Evolutionary conservation across 805 yeast genomes (phyloP).

Genomic region (Ogataea trehalophila): DNA sequence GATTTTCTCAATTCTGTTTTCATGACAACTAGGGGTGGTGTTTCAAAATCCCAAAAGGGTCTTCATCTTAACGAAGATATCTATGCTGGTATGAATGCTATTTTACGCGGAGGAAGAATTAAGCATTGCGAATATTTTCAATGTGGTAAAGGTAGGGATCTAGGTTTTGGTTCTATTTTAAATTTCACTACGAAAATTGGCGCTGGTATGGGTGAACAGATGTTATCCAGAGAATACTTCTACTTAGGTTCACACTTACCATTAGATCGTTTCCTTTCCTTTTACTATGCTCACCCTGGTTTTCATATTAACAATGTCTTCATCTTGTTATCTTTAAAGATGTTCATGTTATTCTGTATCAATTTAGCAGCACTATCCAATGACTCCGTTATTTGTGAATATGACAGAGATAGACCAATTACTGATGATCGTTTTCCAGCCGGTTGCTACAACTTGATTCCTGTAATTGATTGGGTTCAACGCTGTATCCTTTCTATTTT

Average conservation of each 20-base stretch:
- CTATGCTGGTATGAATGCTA: slow-evolving; percentile 80
- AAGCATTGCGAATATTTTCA: slow-evolving; percentile 80
- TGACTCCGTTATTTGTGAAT: slow-evolving; percentile 57
- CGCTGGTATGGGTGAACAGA: slow-evolving; percentile 89
- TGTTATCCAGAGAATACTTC: slow-evolving; percentile 76
- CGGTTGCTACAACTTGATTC: slow-evolving; percentile 69
- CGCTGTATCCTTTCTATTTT: slow-evolving; percentile 70
- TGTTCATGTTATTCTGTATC: slow-evolving; percentile 52
- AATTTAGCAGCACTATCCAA: slow-evolving; percentile 62
- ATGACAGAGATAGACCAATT: slow-evolving; percentile 51
- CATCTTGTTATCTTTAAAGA: slow-evolving; percentile 62
- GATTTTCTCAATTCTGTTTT: slow-evolving; percentile 71
- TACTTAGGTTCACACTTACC: slow-evolving; percentile 75
- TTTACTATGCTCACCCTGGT: slow-evolving; percentile 84
- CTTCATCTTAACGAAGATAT: slow-evolving; percentile 81
- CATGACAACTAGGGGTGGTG: slow-evolving; percentile 85
- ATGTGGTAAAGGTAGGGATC: slow-evolving; percentile 84
- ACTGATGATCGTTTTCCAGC: slow-evolving; percentile 58
- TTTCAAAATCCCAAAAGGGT: slow-evolving; percentile 80
- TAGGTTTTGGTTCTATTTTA: slow-evolving; percentile 78
- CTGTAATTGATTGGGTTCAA: slow-evolving; percentile 70
- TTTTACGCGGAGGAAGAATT: slow-evolving; percentile 76
- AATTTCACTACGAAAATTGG: slow-evolving; percentile 83
- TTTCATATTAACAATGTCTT: slow-evolving; percentile 77
- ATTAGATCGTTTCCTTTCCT: slow-evolving; percentile 70